Percentiles rank a stretch among this genome's conserved stretches.
Conservation (phyloP, 768 basidiomycete species). For the Hygrocybe punicea region DNA sequence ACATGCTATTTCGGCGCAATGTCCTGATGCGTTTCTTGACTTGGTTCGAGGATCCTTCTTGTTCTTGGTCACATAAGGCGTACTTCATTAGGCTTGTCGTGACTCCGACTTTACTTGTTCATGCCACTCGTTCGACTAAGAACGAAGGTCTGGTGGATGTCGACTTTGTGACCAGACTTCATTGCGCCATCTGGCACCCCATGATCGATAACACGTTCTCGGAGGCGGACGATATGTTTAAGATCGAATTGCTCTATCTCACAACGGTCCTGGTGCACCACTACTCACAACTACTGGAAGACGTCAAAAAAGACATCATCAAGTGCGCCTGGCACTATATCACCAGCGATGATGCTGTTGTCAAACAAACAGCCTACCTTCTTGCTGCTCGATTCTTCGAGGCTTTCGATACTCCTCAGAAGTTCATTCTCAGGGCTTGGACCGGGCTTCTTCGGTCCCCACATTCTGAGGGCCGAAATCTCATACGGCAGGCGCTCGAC, state of each 20-base stretch:
- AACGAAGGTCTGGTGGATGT: constrained; percentile 65
- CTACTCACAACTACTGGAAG: constrained; percentile 74
- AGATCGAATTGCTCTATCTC: constrained; percentile 86
- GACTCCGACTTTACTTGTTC: constrained; percentile 80
- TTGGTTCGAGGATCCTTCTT: constrained; percentile 68
- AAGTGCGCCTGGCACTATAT: constrained; percentile 91
- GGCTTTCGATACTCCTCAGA: constrained; percentile 81
- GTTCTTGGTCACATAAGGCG: constrained; percentile 74
- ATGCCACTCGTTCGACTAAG: constrained; percentile 54
- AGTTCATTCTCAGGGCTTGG: constrained; percentile 91
- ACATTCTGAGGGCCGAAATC: constrained; percentile 64
- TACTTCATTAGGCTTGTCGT: constrained; percentile 78
- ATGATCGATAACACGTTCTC: constrained; percentile 56
- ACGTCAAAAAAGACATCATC: constrained; percentile 87
- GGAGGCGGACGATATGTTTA: constrained; percentile 77
- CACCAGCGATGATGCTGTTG: constrained; percentile 78
- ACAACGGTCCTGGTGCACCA: constrained; percentile 86
- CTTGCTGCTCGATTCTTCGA: constrained; percentile 90
- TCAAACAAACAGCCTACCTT: constrained; percentile 90
- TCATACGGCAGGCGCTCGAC: constrained; percentile 83
- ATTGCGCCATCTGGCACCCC: constrained; percentile 78
- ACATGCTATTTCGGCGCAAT: constrained; percentile 71
- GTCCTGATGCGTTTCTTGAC: constrained; percentile 79
- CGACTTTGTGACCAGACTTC: constrained; percentile 66
- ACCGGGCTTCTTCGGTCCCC: constrained; percentile 80